A percentile compares a stretch with the other conserved stretches of the same genome.
These are phyloP conservation scores for Phialophora macrospora DNA, from an alignment of 2,329 filamentous ascomycete species.

Conservation along the genomic window DNA sequence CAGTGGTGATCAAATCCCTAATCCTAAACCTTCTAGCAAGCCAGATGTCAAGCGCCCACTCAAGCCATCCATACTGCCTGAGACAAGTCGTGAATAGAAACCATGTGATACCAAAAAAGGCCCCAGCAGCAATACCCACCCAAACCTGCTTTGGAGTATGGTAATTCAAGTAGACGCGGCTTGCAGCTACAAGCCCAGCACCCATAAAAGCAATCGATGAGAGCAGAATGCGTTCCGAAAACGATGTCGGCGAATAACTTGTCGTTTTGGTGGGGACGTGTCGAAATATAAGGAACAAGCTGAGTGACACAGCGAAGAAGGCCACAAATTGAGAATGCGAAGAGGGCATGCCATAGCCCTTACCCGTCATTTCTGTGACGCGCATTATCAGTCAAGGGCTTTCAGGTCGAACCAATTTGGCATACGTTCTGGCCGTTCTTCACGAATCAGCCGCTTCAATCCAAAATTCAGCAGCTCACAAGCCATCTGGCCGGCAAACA, in stretches of 20 bases:
- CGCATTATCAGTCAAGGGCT: constrained; percentile 6
- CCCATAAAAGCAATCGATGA: constrained; percentile 63
- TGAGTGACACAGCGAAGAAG: constrained; percentile 85
- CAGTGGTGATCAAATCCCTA: constrained; percentile 81
- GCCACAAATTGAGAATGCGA: constrained; percentile 95
- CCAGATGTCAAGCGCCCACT: constrained; percentile 71
- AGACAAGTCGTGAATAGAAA: constrained; percentile 72
- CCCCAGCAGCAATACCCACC: constrained; percentile 75
- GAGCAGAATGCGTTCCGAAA: constrained; percentile 63
- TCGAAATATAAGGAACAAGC: constrained; percentile 81
- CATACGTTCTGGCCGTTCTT: constrained; percentile 82
- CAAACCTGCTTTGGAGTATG: constrained; percentile 87
- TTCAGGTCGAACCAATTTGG: constrained; percentile 21
- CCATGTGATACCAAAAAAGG: constrained; percentile 74
- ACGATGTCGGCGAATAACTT: constrained; percentile 48
- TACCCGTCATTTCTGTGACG: constrained; percentile 70
- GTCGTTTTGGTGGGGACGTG: constrained; percentile 56
- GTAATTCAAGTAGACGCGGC: constrained; percentile 88
- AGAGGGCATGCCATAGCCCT: constrained; percentile 96
- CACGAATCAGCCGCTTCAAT: constrained; percentile 88
- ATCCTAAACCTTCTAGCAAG: constrained; percentile 70
- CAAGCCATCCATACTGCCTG: constrained; percentile 70
- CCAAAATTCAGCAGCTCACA: constrained; percentile 91
- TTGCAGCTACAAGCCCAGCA: constrained; percentile 74
- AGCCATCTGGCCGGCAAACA: constrained; percentile 88